Evolutionary conservation across 2,329 filamentous ascomycete genomes (phyloP).

Genomic region (Cordyceps tenuipes): DNA sequence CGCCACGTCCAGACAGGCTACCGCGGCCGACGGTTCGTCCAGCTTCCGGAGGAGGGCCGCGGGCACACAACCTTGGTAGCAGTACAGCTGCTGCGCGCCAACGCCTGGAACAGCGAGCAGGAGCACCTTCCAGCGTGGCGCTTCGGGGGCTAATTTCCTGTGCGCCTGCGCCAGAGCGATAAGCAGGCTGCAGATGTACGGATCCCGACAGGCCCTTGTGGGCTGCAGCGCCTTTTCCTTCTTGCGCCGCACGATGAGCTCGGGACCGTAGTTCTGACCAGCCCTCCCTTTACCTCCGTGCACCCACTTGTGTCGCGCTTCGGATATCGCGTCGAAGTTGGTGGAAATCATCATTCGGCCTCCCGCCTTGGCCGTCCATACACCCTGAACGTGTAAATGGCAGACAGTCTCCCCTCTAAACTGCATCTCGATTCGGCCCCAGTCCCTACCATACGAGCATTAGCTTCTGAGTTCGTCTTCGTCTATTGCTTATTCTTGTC

Average conservation of each 20-base stretch:
- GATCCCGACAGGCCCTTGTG: neutral
- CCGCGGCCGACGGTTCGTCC: neutral
- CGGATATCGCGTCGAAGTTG: neutral
- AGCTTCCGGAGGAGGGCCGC: neutral
- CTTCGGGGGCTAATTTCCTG: neutral
- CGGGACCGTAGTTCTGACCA: neutral
- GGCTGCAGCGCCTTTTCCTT: neutral
- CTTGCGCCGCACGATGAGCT: neutral
- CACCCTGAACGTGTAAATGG: neutral
- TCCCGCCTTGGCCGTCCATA: neutral
- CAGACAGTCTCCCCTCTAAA: neutral
- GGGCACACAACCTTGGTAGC: neutral
- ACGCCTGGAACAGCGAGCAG: neutral
- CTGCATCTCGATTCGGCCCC: neutral
- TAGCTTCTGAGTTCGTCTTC: neutral
- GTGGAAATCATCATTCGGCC: neutral
- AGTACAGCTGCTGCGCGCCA: neutral
- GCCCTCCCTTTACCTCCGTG: neutral
- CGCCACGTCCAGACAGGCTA: neutral
- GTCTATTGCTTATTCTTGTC: neutral
- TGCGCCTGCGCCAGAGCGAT: neutral
- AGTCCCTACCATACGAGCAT: neutral
- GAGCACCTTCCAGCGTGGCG: neutral
- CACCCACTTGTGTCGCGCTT: constrained; percentile 1
- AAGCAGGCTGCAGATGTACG: constrained; percentile 1